phyloP scores from a whole-genome alignment of 2,329 filamentous ascomycete genomes.

The Xylaria sp. region DNA sequence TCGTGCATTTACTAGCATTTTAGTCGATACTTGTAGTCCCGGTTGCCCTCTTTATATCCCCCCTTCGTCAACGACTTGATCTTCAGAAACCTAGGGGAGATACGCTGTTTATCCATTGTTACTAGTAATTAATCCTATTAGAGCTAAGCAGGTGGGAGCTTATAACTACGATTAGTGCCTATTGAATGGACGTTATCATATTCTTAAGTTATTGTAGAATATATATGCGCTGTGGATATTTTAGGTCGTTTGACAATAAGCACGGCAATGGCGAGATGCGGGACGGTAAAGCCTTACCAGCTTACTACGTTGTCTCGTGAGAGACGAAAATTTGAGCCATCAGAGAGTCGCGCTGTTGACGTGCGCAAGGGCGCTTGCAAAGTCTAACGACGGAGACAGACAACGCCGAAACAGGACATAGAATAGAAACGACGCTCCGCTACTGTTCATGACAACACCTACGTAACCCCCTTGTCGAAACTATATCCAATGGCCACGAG shows the following conservation, averaged over 20 bases:
- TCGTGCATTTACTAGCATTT: constrained; percentile 16
- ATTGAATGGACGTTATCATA: too few relatives aligned
- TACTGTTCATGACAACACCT: not conserved
- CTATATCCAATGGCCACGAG: constrained; percentile 17
- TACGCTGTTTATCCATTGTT: too few relatives aligned
- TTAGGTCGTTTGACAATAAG: not conserved
- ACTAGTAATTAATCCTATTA: too few relatives aligned
- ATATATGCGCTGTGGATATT: not conserved
- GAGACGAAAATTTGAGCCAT: not conserved
- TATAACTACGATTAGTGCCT: too few relatives aligned
- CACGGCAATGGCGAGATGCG: constrained; percentile 1
- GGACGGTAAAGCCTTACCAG: constrained; percentile 27
- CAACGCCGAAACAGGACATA: not conserved
- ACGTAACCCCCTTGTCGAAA: constrained; percentile 19
- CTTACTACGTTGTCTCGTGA: not conserved
- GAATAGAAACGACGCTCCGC: not conserved
- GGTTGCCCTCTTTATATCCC: too few relatives aligned
- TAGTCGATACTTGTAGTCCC: too few relatives aligned
- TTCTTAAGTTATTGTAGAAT: too few relatives aligned
- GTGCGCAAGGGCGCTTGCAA: not conserved
- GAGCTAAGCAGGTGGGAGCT: too few relatives aligned
- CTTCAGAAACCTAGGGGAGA: too few relatives aligned
- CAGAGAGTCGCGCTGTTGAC: too few relatives aligned
- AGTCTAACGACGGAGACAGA: not conserved
- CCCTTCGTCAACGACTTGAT: too few relatives aligned